phyloP scores from a whole-genome alignment of 805 yeast genomes.

The Lachancea cidri region DNA sequence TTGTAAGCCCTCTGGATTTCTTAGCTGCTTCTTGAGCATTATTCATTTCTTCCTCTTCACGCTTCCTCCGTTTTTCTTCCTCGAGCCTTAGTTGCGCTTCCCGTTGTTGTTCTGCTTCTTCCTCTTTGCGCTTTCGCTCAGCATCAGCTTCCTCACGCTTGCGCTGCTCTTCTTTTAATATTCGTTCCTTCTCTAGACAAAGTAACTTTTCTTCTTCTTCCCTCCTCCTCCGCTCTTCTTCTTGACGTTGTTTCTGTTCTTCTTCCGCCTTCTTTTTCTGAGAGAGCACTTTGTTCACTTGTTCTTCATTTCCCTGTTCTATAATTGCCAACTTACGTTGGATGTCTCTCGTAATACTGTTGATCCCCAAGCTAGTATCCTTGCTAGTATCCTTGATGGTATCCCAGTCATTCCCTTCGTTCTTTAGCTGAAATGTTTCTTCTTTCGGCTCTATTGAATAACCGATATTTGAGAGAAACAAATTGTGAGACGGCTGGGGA shows the following conservation, averaged over 20 bases:
- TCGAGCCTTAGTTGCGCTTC: slow-evolving; percentile 17
- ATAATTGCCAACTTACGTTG: slow-evolving; percentile 2
- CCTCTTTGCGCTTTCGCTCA: slow-evolving; percentile 14
- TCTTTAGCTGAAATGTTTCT: no score
- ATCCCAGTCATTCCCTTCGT: neutral
- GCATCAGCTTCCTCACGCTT: slow-evolving; percentile 12
- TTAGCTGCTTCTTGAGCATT: slow-evolving; percentile 17
- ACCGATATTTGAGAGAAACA: neutral
- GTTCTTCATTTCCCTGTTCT: slow-evolving; percentile 8
- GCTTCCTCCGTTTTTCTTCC: slow-evolving; percentile 16
- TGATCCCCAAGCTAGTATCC: neutral
- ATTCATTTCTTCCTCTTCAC: slow-evolving; percentile 12
- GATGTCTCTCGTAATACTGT: neutral
- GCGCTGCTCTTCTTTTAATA: slow-evolving; percentile 3
- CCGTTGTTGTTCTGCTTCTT: slow-evolving; percentile 26
- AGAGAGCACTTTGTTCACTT: slow-evolving; percentile 10
- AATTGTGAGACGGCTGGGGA: slow-evolving; percentile 5
- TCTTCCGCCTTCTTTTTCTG: slow-evolving; percentile 10
- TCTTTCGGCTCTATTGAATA: neutral
- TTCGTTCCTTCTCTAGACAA: slow-evolving; percentile 14
- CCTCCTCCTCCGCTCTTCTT: slow-evolving; percentile 14
- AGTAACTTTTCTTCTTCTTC: slow-evolving; percentile 14
- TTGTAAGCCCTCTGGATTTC: slow-evolving; percentile 21
- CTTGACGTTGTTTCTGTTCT: slow-evolving; percentile 10
- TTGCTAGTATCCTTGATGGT: neutral